A percentile compares a stretch with the other conserved stretches of the same genome.
Evolutionary conservation across 345 rosid species (phyloP).

Genomic region (Brassica napus): Da-Ae NC_063441.1:21373501-21374000

Average conservation of each 20-base stretch:
- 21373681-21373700: slow-evolving; percentile 98
- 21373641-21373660: slow-evolving; percentile 5
- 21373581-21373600: slow-evolving; percentile 95
- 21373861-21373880: slow-evolving; percentile 85
- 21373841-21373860: slow-evolving; percentile 94
- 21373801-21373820: slow-evolving; percentile 80
- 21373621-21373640: slow-evolving; percentile 2
- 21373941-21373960: slow-evolving; percentile 96
- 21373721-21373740: slow-evolving; percentile 87
- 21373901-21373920: slow-evolving; percentile 94
- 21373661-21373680: slow-evolving; percentile 98
- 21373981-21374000: slow-evolving; percentile 82
- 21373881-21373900: slow-evolving; percentile 85
- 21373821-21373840: slow-evolving; percentile 96
- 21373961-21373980: slow-evolving; percentile 97
- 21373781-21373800: slow-evolving; percentile 89
- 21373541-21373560: slow-evolving; percentile 90
- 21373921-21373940: slow-evolving; percentile 83
- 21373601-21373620: neutral
- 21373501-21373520: slow-evolving; percentile 77
- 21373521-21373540: slow-evolving; percentile 87
- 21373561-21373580: slow-evolving; percentile 83
- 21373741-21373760: slow-evolving; percentile 93
- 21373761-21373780: slow-evolving; percentile 99
- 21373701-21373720: slow-evolving; percentile 96